These are phyloP conservation scores for Phytopythium oedochilum DNA, from an alignment of 352 stramenopile species.

Conservation along the genomic window DNA sequence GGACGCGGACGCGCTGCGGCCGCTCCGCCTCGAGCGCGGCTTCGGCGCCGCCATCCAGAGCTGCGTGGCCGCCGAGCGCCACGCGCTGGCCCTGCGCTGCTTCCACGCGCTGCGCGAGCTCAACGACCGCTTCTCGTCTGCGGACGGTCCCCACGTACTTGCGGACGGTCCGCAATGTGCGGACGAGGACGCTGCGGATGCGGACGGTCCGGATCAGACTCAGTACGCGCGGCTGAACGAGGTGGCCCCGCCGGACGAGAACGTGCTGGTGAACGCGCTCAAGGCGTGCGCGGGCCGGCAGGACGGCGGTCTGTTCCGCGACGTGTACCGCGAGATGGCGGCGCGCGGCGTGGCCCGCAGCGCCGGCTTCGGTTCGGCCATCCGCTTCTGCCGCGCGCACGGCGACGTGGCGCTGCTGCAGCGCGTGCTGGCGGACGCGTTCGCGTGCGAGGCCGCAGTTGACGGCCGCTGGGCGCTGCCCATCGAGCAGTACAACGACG, in stretches of 20 bases:
- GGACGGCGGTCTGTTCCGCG: slow-evolving; percentile 36
- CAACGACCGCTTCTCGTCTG: slow-evolving; percentile 9
- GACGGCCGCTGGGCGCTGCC: slow-evolving; percentile 47
- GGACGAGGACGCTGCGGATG: slow-evolving; percentile 6
- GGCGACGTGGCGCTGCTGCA: slow-evolving; percentile 51
- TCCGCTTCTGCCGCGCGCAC: slow-evolving; percentile 51
- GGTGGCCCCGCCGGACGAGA: slow-evolving; percentile 51
- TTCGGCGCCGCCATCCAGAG: slow-evolving; percentile 71
- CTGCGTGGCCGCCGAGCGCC: slow-evolving; percentile 36
- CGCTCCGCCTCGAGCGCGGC: slow-evolving; percentile 38
- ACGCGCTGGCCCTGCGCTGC: slow-evolving; percentile 46
- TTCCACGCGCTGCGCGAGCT: slow-evolving; percentile 25
- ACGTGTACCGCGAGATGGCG: slow-evolving; percentile 55
- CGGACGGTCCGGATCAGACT: too few relatives aligned
- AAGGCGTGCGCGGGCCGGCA: slow-evolving; percentile 37
- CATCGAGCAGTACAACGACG: slow-evolving; percentile 76
- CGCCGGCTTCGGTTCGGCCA: slow-evolving; percentile 60
- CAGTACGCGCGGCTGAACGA: slow-evolving; percentile 5
- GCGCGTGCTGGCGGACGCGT: slow-evolving; percentile 54
- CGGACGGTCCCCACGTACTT: slow-evolving; percentile 9
- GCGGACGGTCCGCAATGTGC: slow-evolving; percentile 5
- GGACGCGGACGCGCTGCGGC: slow-evolving; percentile 1
- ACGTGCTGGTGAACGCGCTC: slow-evolving; percentile 76
- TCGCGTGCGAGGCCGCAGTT: slow-evolving; percentile 33
- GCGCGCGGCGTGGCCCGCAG: slow-evolving; percentile 39